phyloP scores from a whole-genome alignment of 2,329 filamentous ascomycete genomes.

The Diaporthe vexans region DNA sequence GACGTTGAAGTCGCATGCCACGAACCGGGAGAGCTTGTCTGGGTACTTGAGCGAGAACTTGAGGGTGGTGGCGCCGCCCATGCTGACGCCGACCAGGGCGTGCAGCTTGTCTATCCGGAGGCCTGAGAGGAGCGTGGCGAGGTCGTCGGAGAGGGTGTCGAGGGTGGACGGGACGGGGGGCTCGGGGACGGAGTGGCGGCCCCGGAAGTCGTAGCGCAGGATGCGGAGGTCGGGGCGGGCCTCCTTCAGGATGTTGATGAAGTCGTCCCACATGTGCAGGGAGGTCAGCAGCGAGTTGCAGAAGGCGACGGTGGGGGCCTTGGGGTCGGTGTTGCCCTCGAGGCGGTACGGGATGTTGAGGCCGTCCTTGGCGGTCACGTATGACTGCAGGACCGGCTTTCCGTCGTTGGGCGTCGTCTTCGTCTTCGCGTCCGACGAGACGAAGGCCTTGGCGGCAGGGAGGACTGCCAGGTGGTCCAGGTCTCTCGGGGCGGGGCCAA shows the following conservation, averaged over 20 bases:
- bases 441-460: conserved; percentile 63
- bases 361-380: conserved; percentile 76
- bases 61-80: conserved; percentile 84
- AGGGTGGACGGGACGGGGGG: conserved; percentile 68
- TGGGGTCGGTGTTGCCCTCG: conserved; percentile 76
- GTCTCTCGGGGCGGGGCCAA: conserved; percentile 81
- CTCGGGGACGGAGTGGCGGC: conserved; percentile 67
- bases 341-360: conserved; percentile 80
- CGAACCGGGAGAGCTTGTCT: conserved; percentile 68
- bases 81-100: conserved; percentile 80
- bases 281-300: conserved; percentile 86
- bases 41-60: conserved; percentile 79
- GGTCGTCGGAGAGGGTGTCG: conserved; percentile 77
- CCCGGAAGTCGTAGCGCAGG: conserved; percentile 83
- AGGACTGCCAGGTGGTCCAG: conserved; percentile 68
- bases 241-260: conserved; percentile 73
- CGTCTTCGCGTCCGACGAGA: conserved; percentile 67
- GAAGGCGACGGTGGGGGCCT: conserved; percentile 81
- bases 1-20: conserved; percentile 85
- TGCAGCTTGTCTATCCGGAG: conserved; percentile 78
- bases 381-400: conserved; percentile 73
- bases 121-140: conserved; percentile 75
- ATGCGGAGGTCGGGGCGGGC: conserved; percentile 77
- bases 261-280: conserved; percentile 84
- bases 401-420: conserved; percentile 65